These are phyloP conservation scores for Xylaria longipes DNA, from an alignment of 495 filamentous ascomycete genomes.

Conservation along the genomic window DNA sequence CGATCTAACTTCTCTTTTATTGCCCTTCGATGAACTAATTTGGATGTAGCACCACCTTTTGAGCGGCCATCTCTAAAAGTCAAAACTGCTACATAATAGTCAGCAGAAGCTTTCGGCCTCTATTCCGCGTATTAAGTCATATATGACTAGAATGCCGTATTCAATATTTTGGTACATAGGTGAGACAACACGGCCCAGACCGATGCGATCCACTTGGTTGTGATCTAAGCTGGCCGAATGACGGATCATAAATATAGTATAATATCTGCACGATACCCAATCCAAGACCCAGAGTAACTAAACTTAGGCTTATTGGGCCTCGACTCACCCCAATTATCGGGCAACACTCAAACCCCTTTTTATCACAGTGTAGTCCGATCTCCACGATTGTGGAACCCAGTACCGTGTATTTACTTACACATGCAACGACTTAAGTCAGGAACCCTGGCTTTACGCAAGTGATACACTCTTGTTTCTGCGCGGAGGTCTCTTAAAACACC, in stretches of 20 bases:
- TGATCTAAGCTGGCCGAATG: too few relatives aligned
- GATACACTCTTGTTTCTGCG: too few relatives aligned
- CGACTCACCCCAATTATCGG: background rate
- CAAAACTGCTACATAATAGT: background rate
- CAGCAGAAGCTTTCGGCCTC: background rate
- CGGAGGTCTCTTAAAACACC: too few relatives aligned
- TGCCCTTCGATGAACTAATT: too few relatives aligned
- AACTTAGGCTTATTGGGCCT: background rate
- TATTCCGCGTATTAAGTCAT: background rate
- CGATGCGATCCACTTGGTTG: too few relatives aligned
- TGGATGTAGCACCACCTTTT: too few relatives aligned
- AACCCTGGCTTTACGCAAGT: too few relatives aligned
- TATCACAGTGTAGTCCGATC: background rate
- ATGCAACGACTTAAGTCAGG: background rate
- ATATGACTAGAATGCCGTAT: background rate
- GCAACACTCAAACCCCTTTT: background rate
- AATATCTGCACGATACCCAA: background rate
- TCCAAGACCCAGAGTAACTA: background rate
- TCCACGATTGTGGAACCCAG: background rate
- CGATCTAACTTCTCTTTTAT: background rate
- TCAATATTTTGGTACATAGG: background rate
- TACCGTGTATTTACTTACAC: background rate
- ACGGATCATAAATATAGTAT: background rate
- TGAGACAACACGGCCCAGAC: too few relatives aligned
- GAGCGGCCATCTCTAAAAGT: too few relatives aligned